phyloP scores from a whole-genome alignment of 1,139 yeast genomes.

The Yamadazyma kanchanaburiensis region DNA sequence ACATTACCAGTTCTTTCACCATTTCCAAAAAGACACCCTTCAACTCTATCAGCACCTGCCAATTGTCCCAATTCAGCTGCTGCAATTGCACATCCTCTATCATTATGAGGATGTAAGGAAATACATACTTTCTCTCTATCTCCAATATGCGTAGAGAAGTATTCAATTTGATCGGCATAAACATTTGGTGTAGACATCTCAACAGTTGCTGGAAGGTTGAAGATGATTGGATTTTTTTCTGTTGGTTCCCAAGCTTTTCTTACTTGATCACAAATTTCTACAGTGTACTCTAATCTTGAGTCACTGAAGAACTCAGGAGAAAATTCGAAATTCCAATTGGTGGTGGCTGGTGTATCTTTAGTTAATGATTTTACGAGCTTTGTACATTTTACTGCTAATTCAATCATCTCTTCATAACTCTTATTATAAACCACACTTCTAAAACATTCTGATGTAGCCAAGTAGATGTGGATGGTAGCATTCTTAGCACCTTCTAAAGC shows the following conservation, averaged over 20 bases:
- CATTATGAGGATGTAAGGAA: conserved; percentile 48
- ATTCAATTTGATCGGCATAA: conserved; percentile 51
- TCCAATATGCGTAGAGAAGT: conserved; percentile 37
- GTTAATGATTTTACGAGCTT: conserved; percentile 40
- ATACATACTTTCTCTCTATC: conserved; percentile 45
- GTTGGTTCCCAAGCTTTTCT: conserved; percentile 47
- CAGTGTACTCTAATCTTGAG: conserved; percentile 41
- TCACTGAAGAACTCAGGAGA: conserved; percentile 49
- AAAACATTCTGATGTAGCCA: conserved; percentile 47
- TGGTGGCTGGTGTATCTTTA: conserved; percentile 36
- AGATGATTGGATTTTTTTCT: conserved; percentile 39
- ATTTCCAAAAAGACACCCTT: conserved; percentile 48
- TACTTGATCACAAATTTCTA: conserved; percentile 46
- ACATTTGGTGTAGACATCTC: conserved; percentile 48
- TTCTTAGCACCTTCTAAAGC: conserved; percentile 45
- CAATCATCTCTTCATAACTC: conserved; percentile 39
- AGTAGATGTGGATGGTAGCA: conserved; percentile 46
- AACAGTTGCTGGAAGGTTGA: conserved; percentile 49
- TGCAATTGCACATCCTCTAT: conserved; percentile 50
- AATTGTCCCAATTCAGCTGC: conserved; percentile 47
- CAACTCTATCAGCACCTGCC: conserved; percentile 52
- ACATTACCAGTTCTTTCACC: conserved; percentile 53
- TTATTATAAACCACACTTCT: conserved; percentile 46
- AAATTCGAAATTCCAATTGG: conserved; percentile 45
- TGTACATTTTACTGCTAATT: conserved; percentile 40